Percentiles rank a stretch among this genome's conserved stretches.
Conservation (phyloP, 2,329 filamentous ascomycete species). For the Claviceps citrina region DNA sequence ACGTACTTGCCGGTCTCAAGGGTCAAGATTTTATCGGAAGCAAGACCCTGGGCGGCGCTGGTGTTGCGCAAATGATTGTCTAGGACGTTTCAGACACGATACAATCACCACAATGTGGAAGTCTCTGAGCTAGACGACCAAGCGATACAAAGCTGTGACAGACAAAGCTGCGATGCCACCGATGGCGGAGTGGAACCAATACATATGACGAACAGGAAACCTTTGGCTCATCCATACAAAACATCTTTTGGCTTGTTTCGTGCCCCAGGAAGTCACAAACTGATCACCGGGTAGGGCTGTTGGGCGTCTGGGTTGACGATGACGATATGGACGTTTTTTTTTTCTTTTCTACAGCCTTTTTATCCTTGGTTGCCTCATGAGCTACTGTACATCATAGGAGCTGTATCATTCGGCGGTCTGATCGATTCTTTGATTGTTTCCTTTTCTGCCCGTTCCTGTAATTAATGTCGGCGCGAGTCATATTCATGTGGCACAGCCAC, state of each 20-base stretch:
- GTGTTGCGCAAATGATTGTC: slow-evolving; percentile 96
- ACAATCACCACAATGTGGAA: background rate
- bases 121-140: background rate
- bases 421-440: too few relatives aligned
- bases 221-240: background rate
- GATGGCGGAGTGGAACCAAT: background rate
- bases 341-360: slow-evolving; percentile 7
- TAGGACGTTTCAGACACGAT: slow-evolving; percentile 25
- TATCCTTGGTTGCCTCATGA: background rate
- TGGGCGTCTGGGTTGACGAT: slow-evolving; percentile 17
- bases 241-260: background rate
- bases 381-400: background rate
- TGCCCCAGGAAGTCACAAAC: background rate
- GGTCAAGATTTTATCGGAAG: slow-evolving; percentile 78
- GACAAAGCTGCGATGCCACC: too few relatives aligned
- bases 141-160: too few relatives aligned
- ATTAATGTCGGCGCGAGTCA: background rate
- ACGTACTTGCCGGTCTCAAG: slow-evolving; percentile 63
- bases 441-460: background rate
- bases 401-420: background rate
- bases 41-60: slow-evolving; percentile 89
- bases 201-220: background rate
- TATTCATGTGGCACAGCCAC: background rate
- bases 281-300: slow-evolving; percentile 12
- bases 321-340: slow-evolving; percentile 13